These are phyloP conservation scores for Calonectria pseudoreteaudii DNA, from an alignment of 2,329 filamentous ascomycete species.

Conservation along the genomic window DNA sequence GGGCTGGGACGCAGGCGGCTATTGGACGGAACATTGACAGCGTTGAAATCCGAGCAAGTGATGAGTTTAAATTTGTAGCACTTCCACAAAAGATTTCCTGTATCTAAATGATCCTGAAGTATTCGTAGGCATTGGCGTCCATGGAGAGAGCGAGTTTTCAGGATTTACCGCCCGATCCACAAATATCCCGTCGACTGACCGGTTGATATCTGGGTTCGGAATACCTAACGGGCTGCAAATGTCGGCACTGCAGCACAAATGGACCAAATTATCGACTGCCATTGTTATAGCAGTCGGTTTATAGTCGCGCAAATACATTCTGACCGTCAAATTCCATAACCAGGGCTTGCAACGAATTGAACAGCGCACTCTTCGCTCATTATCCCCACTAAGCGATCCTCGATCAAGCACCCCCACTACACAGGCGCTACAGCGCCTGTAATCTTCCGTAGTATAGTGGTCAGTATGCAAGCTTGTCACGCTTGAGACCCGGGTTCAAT, in stretches of 20 bases:
- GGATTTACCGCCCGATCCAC: too few species aligned
- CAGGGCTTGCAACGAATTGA: background rate
- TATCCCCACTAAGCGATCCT: background rate
- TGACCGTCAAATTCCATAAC: background rate
- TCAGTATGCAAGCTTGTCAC: background rate
- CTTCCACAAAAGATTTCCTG: too few species aligned
- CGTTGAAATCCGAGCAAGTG: too few species aligned
- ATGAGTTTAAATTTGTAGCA: too few species aligned
- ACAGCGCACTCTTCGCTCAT: background rate
- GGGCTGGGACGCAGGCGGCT: too few species aligned
- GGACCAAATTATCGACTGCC: background rate
- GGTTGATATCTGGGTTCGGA: background rate
- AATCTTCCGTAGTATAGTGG: background rate
- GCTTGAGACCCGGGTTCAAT: background rate
- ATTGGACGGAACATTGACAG: too few species aligned
- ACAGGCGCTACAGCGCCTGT: background rate
- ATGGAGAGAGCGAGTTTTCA: too few species aligned
- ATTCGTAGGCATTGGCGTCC: too few species aligned
- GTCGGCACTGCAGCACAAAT: background rate
- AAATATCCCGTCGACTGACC: background rate
- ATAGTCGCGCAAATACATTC: background rate
- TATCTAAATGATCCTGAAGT: too few species aligned
- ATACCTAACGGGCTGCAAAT: background rate
- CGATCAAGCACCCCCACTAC: background rate
- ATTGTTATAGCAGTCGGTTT: background rate